Base-by-base conservation (phyloP, 768 basidiomycete genomes). In the Mycena belliarum region DNA sequence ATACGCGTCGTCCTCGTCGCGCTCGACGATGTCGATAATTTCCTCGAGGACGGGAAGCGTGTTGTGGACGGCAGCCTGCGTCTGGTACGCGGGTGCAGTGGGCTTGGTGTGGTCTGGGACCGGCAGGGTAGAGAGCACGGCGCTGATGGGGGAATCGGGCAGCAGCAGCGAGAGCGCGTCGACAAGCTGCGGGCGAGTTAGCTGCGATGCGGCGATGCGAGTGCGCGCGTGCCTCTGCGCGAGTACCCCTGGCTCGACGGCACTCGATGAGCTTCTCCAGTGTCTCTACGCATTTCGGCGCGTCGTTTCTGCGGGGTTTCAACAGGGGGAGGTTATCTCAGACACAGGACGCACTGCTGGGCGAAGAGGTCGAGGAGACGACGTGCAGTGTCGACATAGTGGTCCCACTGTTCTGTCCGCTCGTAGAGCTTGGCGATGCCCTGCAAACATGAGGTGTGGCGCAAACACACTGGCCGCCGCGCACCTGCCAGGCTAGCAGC, bases 401-500 rank as follows among this genome's bases (percentile, higher is more conserved):
- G 75, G 23, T 81, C 78, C 88, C 86, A 88, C 37, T 81, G 73
- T 53, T 79, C 68, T 10, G 72, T 74, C 48, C 80, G 81, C 67
- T 93, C 92, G 63, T 93, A 91, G 46, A 88, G 80, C 68, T 82
- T 85, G 11, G 80, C 76, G 14, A 93, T 73, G 11, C 93, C 93
- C 91, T 94, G 62, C n/a, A 26, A 42, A 50, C 21, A 37, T 43
- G 21, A 38, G 35, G 29, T 54, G 37, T 41, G 48, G 65, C 37
- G 40, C 21, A 52, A 60, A 38, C n/a, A 69, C 58, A 23, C 67
- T 58, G 60, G 15, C 56, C 12, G 9, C 29, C 11, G 67, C 78
- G 29, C 57, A 88, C 93, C 86, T 95, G 94, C 87, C 89, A 89
- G 16, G 94, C 95, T 18, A 95, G 78, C 2, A 80, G 73, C 65